Percentiles rank a stretch among this genome's conserved stretches.
Conservation (phyloP, 192 early-diverging fungal species). For the Lunasporangiospora selenospora region DNA sequence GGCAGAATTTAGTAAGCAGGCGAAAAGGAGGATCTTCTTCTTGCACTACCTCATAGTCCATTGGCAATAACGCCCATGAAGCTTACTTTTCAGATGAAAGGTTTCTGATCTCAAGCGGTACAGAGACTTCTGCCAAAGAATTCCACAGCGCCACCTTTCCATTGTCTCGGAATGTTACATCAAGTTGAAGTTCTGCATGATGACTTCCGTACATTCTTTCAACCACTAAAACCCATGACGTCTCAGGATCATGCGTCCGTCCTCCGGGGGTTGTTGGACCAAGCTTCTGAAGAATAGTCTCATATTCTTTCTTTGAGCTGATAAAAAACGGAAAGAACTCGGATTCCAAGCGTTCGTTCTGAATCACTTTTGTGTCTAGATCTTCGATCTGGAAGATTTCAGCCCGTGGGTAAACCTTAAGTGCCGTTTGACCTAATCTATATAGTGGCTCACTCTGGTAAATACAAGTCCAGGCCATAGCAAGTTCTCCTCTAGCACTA, state of each 20-base stretch:
- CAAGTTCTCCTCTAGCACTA: too few species aligned
- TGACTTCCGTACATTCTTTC: background rate
- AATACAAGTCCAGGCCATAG: too few species aligned
- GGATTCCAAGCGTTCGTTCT: slow-evolving; percentile 5
- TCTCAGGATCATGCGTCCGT: background rate
- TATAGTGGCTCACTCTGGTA: too few species aligned
- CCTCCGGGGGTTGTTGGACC: background rate
- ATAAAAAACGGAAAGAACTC: slow-evolving; percentile 33
- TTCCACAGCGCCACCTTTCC: slow-evolving; percentile 38
- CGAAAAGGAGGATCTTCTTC: background rate
- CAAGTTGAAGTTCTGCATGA: too few species aligned
- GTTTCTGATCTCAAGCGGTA: slow-evolving; percentile 26
- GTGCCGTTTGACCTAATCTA: slow-evolving; percentile 22
- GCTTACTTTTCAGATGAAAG: slow-evolving; percentile 22
- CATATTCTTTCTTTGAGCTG: background rate
- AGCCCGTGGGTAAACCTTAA: slow-evolving; percentile 5
- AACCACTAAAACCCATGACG: slow-evolving; percentile 17
- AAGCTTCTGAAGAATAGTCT: slow-evolving; percentile 2
- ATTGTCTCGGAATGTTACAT: slow-evolving; percentile 30
- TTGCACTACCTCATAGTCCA: background rate
- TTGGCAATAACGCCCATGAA: too few species aligned
- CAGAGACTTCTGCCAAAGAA: slow-evolving; percentile 15
- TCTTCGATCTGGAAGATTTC: background rate
- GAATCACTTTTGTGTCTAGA: slow-evolving; percentile 22
- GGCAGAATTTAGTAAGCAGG: background rate